Evolutionary conservation across 768 basidiomycete genomes (phyloP), one percentile per base, ranked within the genome.

Genomic region (Serendipita sp.): DNA sequence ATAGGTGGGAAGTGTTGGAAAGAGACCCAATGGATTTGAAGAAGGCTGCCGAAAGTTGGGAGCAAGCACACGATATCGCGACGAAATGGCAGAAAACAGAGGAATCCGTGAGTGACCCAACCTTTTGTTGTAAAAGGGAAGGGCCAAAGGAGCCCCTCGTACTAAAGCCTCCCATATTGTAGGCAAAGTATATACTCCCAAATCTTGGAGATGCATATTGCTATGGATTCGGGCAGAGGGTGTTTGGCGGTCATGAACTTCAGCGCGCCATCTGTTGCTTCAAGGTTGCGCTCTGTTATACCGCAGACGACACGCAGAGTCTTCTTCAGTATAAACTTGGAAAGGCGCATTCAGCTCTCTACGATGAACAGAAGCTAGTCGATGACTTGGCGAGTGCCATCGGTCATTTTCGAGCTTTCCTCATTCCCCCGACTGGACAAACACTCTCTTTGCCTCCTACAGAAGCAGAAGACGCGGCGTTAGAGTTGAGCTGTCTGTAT

Each of bases 151-250:
- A n/a, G n/a, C n/a, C n/a, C n/a, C n/a, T n/a, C n/a, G n/a, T n/a
- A n/a, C n/a, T n/a, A n/a, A n/a, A n/a, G n/a, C n/a, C n/a, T n/a
- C 53, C 53, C 31, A 33, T 24, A 22, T n/a, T 48, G 53, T n/a
- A 58, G 53, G 53, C 53, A 33, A 58, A n/a, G 53, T n/a, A 28
- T 26, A 58, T 58, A 24, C 24, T 58, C 14, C 53, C 53, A 9
- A 58, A 58, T 33, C 53, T 58, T 28, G 53, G 53, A 17, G 53
- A 58, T 33, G 53, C 31, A 31, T 58, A 58, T 33, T 58, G 53
- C 31, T 28, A 28, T 33, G 53, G 22, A 26, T 58, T 24, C n/a
- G 22, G 17, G 22, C 24, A 58, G 4, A 31, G 24, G 9, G 22
- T 58, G 4, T 22, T 11, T 9, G 53, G 30, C 17, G 11, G 11